These are phyloP conservation scores for Rhypophila decipiens DNA, from an alignment of 495 filamentous ascomycete genomes.

Conservation along the genomic window DNA sequence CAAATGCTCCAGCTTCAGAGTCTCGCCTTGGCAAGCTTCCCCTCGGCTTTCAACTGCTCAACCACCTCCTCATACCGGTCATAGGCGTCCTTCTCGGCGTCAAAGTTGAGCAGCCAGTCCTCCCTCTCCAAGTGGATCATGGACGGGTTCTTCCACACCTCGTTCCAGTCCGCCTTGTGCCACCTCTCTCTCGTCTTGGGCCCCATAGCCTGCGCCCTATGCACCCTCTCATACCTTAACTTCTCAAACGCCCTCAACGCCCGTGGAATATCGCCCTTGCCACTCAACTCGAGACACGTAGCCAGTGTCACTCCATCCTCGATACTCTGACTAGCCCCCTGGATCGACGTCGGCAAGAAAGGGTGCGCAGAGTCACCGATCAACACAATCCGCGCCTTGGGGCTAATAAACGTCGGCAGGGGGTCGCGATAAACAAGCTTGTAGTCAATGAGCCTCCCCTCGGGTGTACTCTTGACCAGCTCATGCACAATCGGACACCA, in stretches of 20 bases:
- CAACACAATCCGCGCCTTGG: conserved; percentile 50
- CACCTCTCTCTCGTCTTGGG: conserved; percentile 53
- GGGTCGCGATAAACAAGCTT: conserved; percentile 68
- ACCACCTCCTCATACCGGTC: conserved; percentile 11
- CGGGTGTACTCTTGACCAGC: conserved; percentile 54
- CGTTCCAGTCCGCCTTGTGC: conserved; percentile 55
- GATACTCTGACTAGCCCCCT: conserved; percentile 64
- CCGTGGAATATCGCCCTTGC: conserved; percentile 32
- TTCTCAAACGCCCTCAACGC: conserved; percentile 43
- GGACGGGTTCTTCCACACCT: conserved; percentile 53
- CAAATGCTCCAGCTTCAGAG: conserved; percentile 8
- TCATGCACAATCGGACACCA: conserved; percentile 60
- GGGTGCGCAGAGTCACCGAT: conserved; percentile 70
- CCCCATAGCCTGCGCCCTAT: conserved; percentile 52
- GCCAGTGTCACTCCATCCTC: conserved; percentile 67
- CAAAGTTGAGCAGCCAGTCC: conserved; percentile 55
- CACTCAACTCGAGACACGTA: conserved; percentile 47
- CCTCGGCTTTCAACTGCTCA: not conserved
- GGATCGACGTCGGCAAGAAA: conserved; percentile 65
- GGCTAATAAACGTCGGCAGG: conserved; percentile 57
- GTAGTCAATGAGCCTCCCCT: conserved; percentile 57
- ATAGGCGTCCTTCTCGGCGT: conserved; percentile 55
- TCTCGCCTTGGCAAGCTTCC: conserved; percentile 1
- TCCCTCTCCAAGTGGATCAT: conserved; percentile 49
- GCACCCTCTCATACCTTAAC: conserved; percentile 48